Evolutionary conservation across 1,284 basidiomycete genomes (phyloP), one percentile per base, ranked within the genome.

Genomic region (Cryptococcus neoformans): DNA sequence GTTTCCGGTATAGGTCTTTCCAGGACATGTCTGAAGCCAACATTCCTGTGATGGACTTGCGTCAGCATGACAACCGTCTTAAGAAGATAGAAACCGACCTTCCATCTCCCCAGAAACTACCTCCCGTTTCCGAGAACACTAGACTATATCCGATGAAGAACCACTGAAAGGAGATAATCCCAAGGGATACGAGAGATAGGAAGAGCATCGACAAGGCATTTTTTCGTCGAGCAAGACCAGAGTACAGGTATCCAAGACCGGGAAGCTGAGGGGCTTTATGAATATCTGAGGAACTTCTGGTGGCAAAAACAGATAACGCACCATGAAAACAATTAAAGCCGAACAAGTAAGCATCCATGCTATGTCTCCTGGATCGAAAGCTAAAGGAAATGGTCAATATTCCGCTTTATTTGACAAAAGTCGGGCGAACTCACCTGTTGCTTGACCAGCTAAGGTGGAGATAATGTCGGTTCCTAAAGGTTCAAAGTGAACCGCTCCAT

Each of bases 131-230:
- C 4, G 88, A 89, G 73, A 92, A 92, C 3, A 88, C 88, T 39
- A 92, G 80, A 1, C 87, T 87, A 77, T 92, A 92, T 14, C 89
- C 89, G 83, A 87, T 87, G 75, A 88, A 87, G 75, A 86, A 91
- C 90, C 90, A 93, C 71, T 94, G 91, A 79, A 96, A 89, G 1
- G 75, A 78, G 38, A 79, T 74, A 63, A 93, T 87, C 59, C 86
- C 86, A 63, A 92, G 81, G 2, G 88, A 87, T 62, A 89, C 88
- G 66, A 83, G 72, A 10, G 79, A 79, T 46, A 83, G 73, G 64
- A 81, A 79, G 3, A 82, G 69, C 11, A 82, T 74, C 45, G 78
- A 78, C 9, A 83, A 72, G 1, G 81, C 81, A 60, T 82, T 83
- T 64, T 82, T 82, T 42, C 92, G 81, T 53, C 90, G 83, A 16